Evolutionary conservation across 2,329 filamentous ascomycete genomes (phyloP), one percentile per base, ranked within the genome.

Genomic region (Alternaria viburni): DNA sequence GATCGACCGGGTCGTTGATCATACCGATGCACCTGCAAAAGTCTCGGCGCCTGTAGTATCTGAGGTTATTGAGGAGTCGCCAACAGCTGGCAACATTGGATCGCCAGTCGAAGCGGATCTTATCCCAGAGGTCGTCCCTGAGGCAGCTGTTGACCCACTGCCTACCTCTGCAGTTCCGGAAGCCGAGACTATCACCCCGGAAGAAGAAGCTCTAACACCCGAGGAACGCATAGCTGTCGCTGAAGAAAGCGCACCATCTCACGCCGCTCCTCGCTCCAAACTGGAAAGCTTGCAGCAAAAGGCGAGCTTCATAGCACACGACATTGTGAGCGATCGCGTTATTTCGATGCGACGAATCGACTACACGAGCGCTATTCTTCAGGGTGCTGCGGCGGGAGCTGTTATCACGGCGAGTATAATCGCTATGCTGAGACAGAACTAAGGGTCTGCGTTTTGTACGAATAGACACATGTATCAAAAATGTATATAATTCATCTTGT

Each of bases 271-370:
- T n/a, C 57, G 43, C 26, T 50, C 54, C n/a, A 64, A 59, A 19
- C 30, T 65, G 4, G 61, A 67, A 13, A 62, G 67, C 5, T 76
- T 71, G 74, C 72, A 71, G 47, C 61, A 69, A 32, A 75, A 61
- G 32, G 61, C 71, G 19, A 61, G 57, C 10, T 63, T 67, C 11
- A 63, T 69, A 47, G 71, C 72, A 26, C 64, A 75, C 32, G 80
- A 81, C 45, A 67, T 81, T 5, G 78, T 84, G 68, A 84, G 82
- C 69, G 81, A 84, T 52, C 77, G 81, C 21, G 52, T 78, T 30
- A 78, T 84, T 54, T 80, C 81, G 15, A 76, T 85, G 51, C 80
- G 81, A 43, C 79, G 81, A 61, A 77, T 83, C 50, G 83, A 85
- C 55, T 74, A 82, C 44, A 85, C 83, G 3, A 79, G 79, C n/a